phyloP scores from a whole-genome alignment of 148 eudicot genomes.

The Diospyros kaki region DNA sequence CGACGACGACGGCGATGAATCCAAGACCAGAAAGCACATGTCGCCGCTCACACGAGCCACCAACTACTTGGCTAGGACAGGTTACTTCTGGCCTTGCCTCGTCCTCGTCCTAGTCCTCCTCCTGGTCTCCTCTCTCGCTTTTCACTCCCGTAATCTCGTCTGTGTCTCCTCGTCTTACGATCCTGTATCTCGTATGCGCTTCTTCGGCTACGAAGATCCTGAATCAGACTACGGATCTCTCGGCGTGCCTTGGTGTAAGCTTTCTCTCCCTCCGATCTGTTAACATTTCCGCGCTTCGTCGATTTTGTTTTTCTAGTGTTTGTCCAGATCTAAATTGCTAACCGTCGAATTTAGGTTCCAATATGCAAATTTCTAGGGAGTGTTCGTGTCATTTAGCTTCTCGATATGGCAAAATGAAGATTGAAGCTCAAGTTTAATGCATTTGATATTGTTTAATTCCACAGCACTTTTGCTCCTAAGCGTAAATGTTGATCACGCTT shows the following conservation, averaged over 20 bases:
- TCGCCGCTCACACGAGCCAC: slow-evolving; percentile 39
- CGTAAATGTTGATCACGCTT: not conserved
- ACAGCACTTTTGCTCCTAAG: not conserved
- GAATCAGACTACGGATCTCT: slow-evolving; percentile 84
- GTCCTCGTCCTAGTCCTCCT: slow-evolving; percentile 37
- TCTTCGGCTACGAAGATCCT: slow-evolving; percentile 60
- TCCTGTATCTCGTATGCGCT: slow-evolving; percentile 46
- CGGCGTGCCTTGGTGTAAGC: slow-evolving; percentile 94
- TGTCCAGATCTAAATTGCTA: too few relatives aligned
- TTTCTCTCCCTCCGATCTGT: slow-evolving; percentile 6
- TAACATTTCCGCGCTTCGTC: not conserved
- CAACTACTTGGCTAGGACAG: slow-evolving; percentile 55
- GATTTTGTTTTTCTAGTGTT: not conserved
- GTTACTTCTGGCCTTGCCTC: slow-evolving; percentile 49
- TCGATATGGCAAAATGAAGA: not conserved
- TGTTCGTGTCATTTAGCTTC: not conserved
- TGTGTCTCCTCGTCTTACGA: slow-evolving; percentile 43
- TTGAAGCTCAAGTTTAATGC: not conserved
- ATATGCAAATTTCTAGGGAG: not conserved
- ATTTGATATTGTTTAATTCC: not conserved
- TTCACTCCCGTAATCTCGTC: slow-evolving; percentile 52
- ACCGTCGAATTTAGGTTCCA: not conserved
- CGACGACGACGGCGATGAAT: slow-evolving; percentile 44
- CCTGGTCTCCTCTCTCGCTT: slow-evolving; percentile 34
- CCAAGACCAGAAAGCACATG: slow-evolving; percentile 61